These are phyloP conservation scores for Physaria fendleri DNA, from an alignment of 345 rosid species.

Conservation along the genomic window DNA sequence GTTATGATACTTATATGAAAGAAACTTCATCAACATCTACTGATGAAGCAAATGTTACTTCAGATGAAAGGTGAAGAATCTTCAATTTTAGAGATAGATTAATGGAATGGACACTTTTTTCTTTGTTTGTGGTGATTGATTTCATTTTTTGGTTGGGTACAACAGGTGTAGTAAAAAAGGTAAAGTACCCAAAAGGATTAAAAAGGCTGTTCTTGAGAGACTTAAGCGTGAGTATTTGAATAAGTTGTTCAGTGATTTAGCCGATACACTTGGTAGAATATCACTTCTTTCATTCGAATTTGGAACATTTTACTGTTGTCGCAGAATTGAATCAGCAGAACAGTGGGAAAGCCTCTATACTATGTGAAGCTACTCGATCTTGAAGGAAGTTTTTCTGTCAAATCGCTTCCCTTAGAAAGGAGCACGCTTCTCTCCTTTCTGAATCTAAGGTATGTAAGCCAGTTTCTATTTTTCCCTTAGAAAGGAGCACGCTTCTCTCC, in stretches of 20 bases:
- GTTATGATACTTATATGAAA: too few relatives aligned
- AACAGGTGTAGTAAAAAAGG: slow-evolving; percentile 57
- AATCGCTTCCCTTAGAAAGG: slow-evolving; percentile 72
- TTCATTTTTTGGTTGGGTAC: not conserved
- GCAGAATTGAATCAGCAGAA: slow-evolving; percentile 59
- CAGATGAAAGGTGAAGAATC: slow-evolving; percentile 22
- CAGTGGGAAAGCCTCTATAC: slow-evolving; percentile 73
- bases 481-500: slow-evolving; percentile 57
- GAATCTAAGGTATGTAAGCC: too few relatives aligned
- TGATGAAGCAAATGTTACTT: slow-evolving; percentile 29
- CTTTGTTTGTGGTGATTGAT: not conserved
- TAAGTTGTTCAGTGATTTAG: slow-evolving; percentile 75
- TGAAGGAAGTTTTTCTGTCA: slow-evolving; percentile 62
- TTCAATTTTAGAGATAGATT: too few relatives aligned
- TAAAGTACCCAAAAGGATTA: slow-evolving; percentile 66
- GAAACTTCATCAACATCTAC: slow-evolving; percentile 33
- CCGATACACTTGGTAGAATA: slow-evolving; percentile 62
- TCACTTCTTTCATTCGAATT: not conserved
- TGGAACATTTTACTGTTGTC: not conserved
- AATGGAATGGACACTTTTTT: too few relatives aligned
- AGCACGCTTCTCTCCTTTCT: slow-evolving; percentile 53
- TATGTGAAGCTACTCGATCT: slow-evolving; percentile 63
- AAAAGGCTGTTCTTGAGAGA: slow-evolving; percentile 89
- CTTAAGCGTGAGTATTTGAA: slow-evolving; percentile 93
- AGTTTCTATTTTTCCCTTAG: too few relatives aligned